Percentiles rank a stretch among this genome's conserved stretches.
phyloP scores from a whole-genome alignment of 2,329 filamentous ascomycete species.

The Bipolaris cookei region DNA sequence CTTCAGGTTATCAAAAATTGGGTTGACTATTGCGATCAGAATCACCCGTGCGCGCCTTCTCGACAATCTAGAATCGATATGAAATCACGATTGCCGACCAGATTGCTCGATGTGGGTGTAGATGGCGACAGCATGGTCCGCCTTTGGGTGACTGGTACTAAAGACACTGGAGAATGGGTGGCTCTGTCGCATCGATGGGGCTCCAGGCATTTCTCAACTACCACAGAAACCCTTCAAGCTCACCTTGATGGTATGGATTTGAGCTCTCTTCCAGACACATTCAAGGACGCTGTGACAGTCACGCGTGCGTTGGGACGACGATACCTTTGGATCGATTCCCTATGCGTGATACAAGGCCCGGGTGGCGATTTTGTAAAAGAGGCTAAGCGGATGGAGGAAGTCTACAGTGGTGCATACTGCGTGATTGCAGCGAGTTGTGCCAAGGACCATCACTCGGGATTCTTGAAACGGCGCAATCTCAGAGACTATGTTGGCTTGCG shows the following conservation, averaged over 20 bases:
- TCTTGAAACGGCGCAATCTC: slow-evolving; percentile 11
- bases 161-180: slow-evolving; percentile 16
- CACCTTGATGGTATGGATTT: background rate
- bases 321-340: slow-evolving; percentile 40
- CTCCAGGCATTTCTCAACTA: slow-evolving; percentile 12
- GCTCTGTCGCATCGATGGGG: slow-evolving; percentile 29
- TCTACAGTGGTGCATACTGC: slow-evolving; percentile 33
- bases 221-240: slow-evolving; percentile 1
- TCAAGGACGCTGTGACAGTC: slow-evolving; percentile 27
- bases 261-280: slow-evolving; percentile 20
- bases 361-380: slow-evolving; percentile 31
- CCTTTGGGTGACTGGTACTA: slow-evolving; percentile 3
- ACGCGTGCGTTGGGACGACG: slow-evolving; percentile 22
- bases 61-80: background rate
- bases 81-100: slow-evolving; percentile 8
- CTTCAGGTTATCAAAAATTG: slow-evolving; percentile 14
- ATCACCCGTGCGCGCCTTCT: slow-evolving; percentile 8
- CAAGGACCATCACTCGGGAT: slow-evolving; percentile 15
- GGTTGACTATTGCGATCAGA: slow-evolving; percentile 20
- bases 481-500: background rate
- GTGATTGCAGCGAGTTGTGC: slow-evolving; percentile 31
- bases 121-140: background rate
- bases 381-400: slow-evolving; percentile 29
- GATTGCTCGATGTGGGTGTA: slow-evolving; percentile 18
- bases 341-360: slow-evolving; percentile 35